A percentile compares a stretch with the other conserved stretches of the same genome.
Evolutionary conservation across 306 rosid species (phyloP).

Genomic region (Pyrus bretschneideri): DNA sequence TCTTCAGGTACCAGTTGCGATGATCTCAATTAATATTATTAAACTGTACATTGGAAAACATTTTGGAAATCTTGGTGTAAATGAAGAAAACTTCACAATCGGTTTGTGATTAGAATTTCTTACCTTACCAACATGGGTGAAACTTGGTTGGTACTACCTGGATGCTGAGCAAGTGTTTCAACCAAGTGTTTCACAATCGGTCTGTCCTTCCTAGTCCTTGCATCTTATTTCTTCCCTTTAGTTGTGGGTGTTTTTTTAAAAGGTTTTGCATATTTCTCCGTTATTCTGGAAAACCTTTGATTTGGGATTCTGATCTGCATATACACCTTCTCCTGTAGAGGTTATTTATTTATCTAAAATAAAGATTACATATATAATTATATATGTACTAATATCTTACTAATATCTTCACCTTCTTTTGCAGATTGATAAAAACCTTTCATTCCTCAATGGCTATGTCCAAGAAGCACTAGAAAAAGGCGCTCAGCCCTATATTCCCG

Average conservation of each 20-base stretch:
- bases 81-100: not conserved
- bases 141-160: not conserved
- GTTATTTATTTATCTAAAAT: not conserved
- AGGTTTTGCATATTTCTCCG: not conserved
- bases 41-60: not conserved
- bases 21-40: not conserved
- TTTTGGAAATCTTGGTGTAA: not conserved
- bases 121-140: not conserved
- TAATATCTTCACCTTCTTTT: constrained; percentile 10
- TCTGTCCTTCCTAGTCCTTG: not conserved
- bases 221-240: not conserved
- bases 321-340: not conserved
- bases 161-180: not conserved
- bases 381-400: not conserved
- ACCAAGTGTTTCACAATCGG: no score
- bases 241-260: not conserved
- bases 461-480: constrained; percentile 59
- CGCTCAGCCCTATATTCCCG: constrained; percentile 71
- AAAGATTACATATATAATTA: not conserved
- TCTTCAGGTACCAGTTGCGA: not conserved
- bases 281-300: not conserved
- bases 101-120: not conserved
- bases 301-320: not conserved
- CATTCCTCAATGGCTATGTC: constrained; percentile 62
- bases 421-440: constrained; percentile 65